Base-by-base conservation (phyloP, 2,329 filamentous ascomycete species). In the Neofusicoccum sp. region DNA sequence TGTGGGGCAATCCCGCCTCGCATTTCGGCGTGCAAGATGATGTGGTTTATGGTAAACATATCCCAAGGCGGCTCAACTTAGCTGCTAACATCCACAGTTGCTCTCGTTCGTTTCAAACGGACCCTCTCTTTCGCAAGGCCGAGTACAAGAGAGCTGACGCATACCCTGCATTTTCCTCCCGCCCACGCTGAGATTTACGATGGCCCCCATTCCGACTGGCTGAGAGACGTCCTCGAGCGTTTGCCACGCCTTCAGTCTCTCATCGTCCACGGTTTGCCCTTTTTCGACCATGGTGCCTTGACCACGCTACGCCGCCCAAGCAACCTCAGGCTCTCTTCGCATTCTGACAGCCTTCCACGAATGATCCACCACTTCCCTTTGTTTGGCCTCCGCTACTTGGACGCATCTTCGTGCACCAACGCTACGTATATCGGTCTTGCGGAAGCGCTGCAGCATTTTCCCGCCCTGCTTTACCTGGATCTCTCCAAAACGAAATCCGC, bases 1-100 rank as follows among this genome's bases (percentile, higher is more conserved):
- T 87, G 1, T 87, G 85, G 85, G 84, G 84, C 14, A 82, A 84
- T 66, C 85, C 85, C 20, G 83, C 84, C 0, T 85, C 83, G 7
- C 84, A 87, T 69, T 87, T 87, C 68, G 83, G 82, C 31, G 77
- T 78, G 2, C 79, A 86, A 56, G 84, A 86, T 66, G 84, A 86
- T 67, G 81, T 79, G 7, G 83, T 86, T 31, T 86, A 86, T 66
- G 79, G 81, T 77, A 63, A 33, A 60, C 34, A 34, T 8, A 3
- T 4, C 1, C 24, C 6, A 20, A 28, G 11, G 24, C 34, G 4
- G 20, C 4, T 8, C 1, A 12, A 12, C 11, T 33, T n/a, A 16
- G 16, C 36, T 30, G 31, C 31, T 47, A 12, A 56, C 24, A 16
- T 2, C 31, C 8, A 11, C 40, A 83, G 83, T 85, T 54, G 84